Percentiles rank a stretch among this genome's conserved stretches.
These are phyloP conservation scores for Neurospora terricola DNA, from an alignment of 495 filamentous ascomycete genomes.

Conservation along the genomic window DNA sequence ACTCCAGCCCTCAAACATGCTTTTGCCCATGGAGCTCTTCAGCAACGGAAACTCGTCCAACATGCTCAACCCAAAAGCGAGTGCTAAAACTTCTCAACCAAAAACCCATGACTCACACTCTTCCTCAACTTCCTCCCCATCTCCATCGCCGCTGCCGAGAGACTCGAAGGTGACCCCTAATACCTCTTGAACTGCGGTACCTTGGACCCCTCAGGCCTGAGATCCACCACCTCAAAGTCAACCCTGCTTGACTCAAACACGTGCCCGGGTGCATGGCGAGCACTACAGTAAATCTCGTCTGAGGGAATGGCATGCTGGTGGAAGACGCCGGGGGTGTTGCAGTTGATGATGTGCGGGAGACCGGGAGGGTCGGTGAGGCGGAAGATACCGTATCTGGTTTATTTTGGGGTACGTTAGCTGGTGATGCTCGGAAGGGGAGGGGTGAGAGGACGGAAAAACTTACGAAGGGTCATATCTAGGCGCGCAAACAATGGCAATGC, in stretches of 20 bases:
- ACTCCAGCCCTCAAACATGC: not conserved
- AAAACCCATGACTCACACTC: not conserved
- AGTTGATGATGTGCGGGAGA: conserved; percentile 65
- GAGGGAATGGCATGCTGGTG: conserved; percentile 47
- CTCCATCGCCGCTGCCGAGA: not conserved
- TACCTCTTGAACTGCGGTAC: not conserved
- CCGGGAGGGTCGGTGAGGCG: conserved; percentile 89
- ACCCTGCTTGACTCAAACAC: conserved; percentile 51
- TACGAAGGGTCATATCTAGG: conserved; percentile 67
- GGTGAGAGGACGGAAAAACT: conserved; percentile 22
- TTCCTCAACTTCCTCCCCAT: not conserved
- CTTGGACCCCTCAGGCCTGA: conserved; percentile 6
- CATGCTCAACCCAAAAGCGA: not conserved
- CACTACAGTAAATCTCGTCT: conserved; percentile 73
- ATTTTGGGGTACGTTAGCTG: not conserved
- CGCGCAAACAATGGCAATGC: conserved; percentile 93
- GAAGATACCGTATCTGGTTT: conserved; percentile 77
- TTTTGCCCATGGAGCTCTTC: not conserved
- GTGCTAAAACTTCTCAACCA: not conserved
- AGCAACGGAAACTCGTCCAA: not conserved
- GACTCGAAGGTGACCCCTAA: not conserved
- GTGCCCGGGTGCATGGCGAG: conserved; percentile 65
- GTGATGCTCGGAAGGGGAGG: not conserved
- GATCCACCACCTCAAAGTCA: conserved; percentile 18
- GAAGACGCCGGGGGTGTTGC: conserved; percentile 66